Percentiles rank a stretch among this genome's conserved stretches.
These are phyloP conservation scores for Pseudogymnoascus sp. DNA, from an alignment of 2,329 filamentous ascomycete genomes.

Conservation along the genomic window DNA sequence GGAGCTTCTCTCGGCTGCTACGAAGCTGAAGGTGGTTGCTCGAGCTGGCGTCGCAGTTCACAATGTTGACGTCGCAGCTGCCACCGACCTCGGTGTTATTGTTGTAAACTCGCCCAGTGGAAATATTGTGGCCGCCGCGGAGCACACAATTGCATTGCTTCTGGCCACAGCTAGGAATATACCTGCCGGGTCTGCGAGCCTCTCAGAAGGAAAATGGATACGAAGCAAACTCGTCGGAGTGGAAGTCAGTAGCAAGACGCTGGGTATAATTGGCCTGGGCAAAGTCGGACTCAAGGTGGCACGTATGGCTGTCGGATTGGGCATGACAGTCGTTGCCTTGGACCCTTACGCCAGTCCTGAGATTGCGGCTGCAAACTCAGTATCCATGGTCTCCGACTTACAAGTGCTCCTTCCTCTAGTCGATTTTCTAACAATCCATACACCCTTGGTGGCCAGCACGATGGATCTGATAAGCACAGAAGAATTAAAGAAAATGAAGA, in stretches of 20 bases:
- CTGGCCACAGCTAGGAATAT: conserved; percentile 70
- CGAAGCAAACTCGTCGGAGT: conserved; percentile 67
- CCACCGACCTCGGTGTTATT: conserved; percentile 67
- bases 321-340: conserved; percentile 68
- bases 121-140: conserved; percentile 74
- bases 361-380: conserved; percentile 62
- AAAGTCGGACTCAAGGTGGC: conserved; percentile 79
- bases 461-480: conserved; percentile 63
- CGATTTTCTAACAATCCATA: conserved; percentile 77
- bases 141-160: conserved; percentile 69
- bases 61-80: conserved; percentile 70
- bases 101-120: conserved; percentile 75
- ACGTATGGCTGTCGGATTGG: conserved; percentile 68
- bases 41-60: conserved; percentile 77
- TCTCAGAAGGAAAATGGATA: conserved; percentile 72
- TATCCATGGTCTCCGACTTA: conserved; percentile 53
- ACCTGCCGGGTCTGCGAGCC: conserved; percentile 59
- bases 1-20: conserved; percentile 57
- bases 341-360: conserved; percentile 72
- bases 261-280: conserved; percentile 73
- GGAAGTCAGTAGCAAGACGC: conserved; percentile 69
- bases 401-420: conserved; percentile 56
- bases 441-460: conserved; percentile 70
- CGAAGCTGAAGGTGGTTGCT: conserved; percentile 69
- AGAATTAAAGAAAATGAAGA: conserved; percentile 67